These are phyloP conservation scores for Brettanomyces nanus DNA, from an alignment of 805 yeast genomes.

Conservation along the genomic window DNA sequence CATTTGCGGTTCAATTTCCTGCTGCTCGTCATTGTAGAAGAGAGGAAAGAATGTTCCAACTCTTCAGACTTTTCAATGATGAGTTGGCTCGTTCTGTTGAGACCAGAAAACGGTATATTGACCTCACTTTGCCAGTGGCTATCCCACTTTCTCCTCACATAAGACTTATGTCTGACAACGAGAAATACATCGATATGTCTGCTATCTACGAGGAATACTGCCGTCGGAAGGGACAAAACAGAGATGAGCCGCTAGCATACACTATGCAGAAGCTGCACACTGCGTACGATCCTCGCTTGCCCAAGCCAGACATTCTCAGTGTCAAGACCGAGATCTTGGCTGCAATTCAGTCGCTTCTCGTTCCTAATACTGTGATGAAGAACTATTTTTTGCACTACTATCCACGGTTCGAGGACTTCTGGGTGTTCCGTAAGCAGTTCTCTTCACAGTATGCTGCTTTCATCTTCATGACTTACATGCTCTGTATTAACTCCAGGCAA, in stretches of 20 bases:
- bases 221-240: slow-evolving; percentile 56
- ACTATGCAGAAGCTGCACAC: slow-evolving; percentile 80
- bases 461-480: slow-evolving; percentile 86
- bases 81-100: slow-evolving; percentile 76
- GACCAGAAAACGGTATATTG: slow-evolving; percentile 76
- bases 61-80: slow-evolving; percentile 83
- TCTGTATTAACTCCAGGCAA: slow-evolving; percentile 86
- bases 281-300: slow-evolving; percentile 87
- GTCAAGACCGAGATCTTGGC: slow-evolving; percentile 86
- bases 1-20: slow-evolving; percentile 95
- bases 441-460: slow-evolving; percentile 92
- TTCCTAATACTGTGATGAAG: slow-evolving; percentile 76
- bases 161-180: slow-evolving; percentile 79
- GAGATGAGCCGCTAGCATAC: slow-evolving; percentile 87
- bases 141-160: slow-evolving; percentile 93
- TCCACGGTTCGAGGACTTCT: slow-evolving; percentile 82
- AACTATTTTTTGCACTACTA: slow-evolving; percentile 67
- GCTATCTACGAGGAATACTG: slow-evolving; percentile 89
- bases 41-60: slow-evolving; percentile 88
- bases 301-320: slow-evolving; percentile 85
- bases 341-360: slow-evolving; percentile 79
- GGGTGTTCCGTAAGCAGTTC: slow-evolving; percentile 94
- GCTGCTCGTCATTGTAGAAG: slow-evolving; percentile 96
- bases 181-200: slow-evolving; percentile 61
- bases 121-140: slow-evolving; percentile 82